Conservation (phyloP, 139 green algal genomes). For the Chlamydomonas sphaeroides region DNA sequence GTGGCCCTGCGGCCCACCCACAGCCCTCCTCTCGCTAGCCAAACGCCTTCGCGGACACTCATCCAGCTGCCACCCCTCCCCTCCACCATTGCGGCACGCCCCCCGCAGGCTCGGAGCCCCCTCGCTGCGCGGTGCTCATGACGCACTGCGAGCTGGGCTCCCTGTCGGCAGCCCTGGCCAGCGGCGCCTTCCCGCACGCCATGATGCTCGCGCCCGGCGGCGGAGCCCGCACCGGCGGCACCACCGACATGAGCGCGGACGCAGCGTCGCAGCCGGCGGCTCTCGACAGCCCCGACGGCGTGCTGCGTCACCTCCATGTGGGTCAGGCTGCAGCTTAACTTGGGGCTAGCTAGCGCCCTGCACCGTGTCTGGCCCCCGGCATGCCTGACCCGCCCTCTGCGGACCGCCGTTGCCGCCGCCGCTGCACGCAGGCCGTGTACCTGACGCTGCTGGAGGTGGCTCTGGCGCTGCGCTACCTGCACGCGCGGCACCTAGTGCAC, state of each 20-base stretch:
- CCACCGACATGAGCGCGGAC: too few species aligned
- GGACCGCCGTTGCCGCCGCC: too few species aligned
- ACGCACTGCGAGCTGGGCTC: constrained; percentile 23
- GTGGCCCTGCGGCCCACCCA: too few species aligned
- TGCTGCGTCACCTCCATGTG: neutral
- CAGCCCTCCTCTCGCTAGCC: too few species aligned
- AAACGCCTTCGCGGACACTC: too few species aligned
- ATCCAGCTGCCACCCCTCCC: too few species aligned
- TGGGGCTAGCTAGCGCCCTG: too few species aligned
- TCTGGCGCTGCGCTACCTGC: constrained; percentile 22
- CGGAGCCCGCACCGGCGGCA: too few species aligned
- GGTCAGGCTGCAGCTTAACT: neutral
- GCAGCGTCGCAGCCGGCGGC: neutral
- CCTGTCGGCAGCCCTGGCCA: neutral
- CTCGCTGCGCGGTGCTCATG: constrained; percentile 17
- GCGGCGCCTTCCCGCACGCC: too few species aligned
- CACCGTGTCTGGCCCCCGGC: too few species aligned
- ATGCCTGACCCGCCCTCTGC: too few species aligned
- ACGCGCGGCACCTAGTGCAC: constrained; percentile 19
- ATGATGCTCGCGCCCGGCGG: neutral
- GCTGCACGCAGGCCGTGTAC: constrained; percentile 18
- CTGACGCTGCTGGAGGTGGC: constrained; percentile 31
- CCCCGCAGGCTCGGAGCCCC: neutral
- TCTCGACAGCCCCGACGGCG: neutral
- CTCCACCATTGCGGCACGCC: too few species aligned